phyloP scores from a whole-genome alignment of 257 asterid species.

The Salvia splendens region DNA sequence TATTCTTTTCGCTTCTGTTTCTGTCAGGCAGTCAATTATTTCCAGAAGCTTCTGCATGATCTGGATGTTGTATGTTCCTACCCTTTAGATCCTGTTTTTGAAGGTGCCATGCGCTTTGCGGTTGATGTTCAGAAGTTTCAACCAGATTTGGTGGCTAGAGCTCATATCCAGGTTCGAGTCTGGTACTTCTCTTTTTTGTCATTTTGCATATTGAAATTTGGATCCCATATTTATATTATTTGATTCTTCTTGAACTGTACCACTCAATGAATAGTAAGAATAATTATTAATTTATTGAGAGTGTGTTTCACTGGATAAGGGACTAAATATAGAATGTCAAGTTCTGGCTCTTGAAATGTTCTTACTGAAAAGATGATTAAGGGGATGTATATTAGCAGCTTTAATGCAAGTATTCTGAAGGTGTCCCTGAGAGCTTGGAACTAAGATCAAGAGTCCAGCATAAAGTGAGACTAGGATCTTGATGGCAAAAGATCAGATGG shows the following conservation, averaged over 20 bases:
- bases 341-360: no score
- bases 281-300: conserved; percentile 5
- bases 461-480: no score
- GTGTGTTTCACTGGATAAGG: conserved; percentile 15
- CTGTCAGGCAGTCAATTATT: conserved; percentile 81
- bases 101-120: conserved; percentile 70
- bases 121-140: conserved; percentile 78
- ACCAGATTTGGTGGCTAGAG: conserved; percentile 94
- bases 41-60: conserved; percentile 96
- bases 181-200: conserved; percentile 23
- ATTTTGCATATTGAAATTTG: conserved; percentile 19
- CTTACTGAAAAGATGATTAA: no score
- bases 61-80: conserved; percentile 72
- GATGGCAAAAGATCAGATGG: no score
- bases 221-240: background rate
- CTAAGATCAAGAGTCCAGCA: no score
- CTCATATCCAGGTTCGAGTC: conserved; percentile 76
- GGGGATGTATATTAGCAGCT: no score
- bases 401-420: no score
- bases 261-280: background rate
- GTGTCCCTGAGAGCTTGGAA: no score
- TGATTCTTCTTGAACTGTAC: background rate
- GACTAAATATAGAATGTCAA: no score
- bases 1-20: conserved; percentile 30
- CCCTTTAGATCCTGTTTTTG: conserved; percentile 71